Base-by-base conservation (phyloP, 441 rosid species). In the Gossypium davidsonii region DNA sequence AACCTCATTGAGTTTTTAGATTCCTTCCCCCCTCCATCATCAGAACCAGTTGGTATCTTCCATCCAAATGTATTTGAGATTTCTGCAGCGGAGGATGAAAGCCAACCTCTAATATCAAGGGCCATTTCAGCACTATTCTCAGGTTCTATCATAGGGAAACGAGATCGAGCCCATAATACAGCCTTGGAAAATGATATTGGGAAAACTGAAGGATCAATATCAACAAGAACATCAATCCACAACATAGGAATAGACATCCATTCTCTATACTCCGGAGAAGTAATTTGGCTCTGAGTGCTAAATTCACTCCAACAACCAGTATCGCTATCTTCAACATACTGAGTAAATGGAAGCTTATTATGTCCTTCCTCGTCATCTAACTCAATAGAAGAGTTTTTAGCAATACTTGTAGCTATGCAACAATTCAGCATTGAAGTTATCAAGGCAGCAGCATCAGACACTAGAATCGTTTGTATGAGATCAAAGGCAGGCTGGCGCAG, bases 231-330 rank as follows among this genome's bases (percentile, higher is more conserved):
- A 83, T 90, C 89, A 78, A 89, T 81, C 99, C 99, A 96, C 77
- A 93, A 70, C 98, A 91, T 90, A 61, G 99, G 99, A 78, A 89
- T 84, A 80, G 97, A 90, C 96, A 91, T 87, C 98, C 98, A 96
- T 58, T 82, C 92, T 76, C 78, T 85, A 80, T 73, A 84, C 67
- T 90, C 97, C 46, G 62, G 79, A 81, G 85, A 85, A 59, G 92
- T 77, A 73, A 86, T 83, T 75, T 82, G 86, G 78, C 80, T 83
- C 85, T 88, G 97, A 25, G 83, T 77, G 83, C 82, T 83, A 79
- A 90, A 91, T 78, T 82, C 96, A 84, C 74, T 80, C 99, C 97
- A 93, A 76, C 86, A 86, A 76, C 80, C 74, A 73, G 73, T 70
- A 77, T 85, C 89, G 75, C 76, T 82, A 79, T 83, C 89, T 73